Percentiles rank a stretch among this genome's conserved stretches.
These are phyloP conservation scores for Acer negundo DNA, from an alignment of 345 rosid species.

Conservation along the genomic window DNA sequence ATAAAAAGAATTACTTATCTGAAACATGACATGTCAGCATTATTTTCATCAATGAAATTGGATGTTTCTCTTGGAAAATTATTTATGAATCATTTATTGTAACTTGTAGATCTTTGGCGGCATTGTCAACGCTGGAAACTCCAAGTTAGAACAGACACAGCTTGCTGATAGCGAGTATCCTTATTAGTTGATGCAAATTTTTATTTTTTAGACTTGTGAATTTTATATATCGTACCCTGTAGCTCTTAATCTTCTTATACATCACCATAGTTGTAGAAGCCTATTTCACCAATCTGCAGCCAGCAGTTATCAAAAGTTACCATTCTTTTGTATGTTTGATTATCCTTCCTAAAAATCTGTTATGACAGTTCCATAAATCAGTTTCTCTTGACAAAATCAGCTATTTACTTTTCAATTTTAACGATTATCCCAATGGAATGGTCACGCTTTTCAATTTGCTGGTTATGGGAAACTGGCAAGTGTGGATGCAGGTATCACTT, in stretches of 20 bases:
- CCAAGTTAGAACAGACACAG: conserved; percentile 56
- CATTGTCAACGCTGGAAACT: conserved; percentile 86
- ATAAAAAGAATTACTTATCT: neutral
- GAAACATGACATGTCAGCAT: neutral
- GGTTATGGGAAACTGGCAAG: conserved; percentile 93
- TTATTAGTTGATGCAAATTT: conserved; percentile 26
- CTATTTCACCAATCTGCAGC: neutral
- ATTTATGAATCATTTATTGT: conserved; percentile 5
- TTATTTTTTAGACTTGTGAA: neutral
- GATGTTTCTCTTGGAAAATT: neutral
- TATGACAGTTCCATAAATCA: conserved; percentile 3
- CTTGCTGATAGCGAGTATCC: conserved; percentile 88
- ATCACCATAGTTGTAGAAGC: neutral
- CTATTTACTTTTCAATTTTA: conserved; percentile 84
- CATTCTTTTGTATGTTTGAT: neutral
- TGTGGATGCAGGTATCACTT: conserved; percentile 82
- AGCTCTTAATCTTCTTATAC: neutral
- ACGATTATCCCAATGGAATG: conserved; percentile 99
- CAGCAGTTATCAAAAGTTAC: neutral
- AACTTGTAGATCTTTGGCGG: conserved; percentile 79
- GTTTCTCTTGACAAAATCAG: conserved; percentile 61
- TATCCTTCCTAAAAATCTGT: neutral
- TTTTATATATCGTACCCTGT: neutral
- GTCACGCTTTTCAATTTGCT: conserved; percentile 92
- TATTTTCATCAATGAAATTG: neutral